Evolutionary conservation across 1,284 basidiomycete species (phyloP).

Genomic region (Sphagnurus paluster): DNA sequence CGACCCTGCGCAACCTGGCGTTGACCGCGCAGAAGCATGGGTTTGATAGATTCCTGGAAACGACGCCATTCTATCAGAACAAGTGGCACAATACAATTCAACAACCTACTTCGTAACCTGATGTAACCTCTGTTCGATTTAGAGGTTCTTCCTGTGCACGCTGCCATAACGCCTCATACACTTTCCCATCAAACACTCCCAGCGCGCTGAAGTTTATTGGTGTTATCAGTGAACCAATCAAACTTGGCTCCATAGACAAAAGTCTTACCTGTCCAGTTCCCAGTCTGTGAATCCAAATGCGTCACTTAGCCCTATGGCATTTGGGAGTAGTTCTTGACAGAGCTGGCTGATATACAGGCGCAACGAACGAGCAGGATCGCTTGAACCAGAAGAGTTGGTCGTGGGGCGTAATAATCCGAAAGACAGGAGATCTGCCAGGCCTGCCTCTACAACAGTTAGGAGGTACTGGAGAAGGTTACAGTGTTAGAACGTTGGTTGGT

Average conservation of each 20-base stretch:
- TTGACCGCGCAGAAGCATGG: conserved; percentile 47
- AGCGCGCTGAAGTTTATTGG: conserved; percentile 50
- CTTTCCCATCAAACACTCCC: conserved; percentile 66
- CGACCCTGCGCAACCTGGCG: conserved; percentile 26
- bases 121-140: conserved; percentile 52
- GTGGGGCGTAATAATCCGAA: conserved; percentile 43
- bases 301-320: conserved; percentile 72
- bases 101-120: conserved; percentile 50
- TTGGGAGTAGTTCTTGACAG: conserved; percentile 58
- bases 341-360: conserved; percentile 53
- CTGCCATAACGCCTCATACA: conserved; percentile 70
- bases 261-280: conserved; percentile 67
- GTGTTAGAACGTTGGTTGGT: not conserved
- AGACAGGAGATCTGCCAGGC: conserved; percentile 58
- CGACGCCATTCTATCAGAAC: not conserved
- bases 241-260: not conserved
- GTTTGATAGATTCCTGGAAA: conserved; percentile 42
- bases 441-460: conserved; percentile 55
- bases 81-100: not conserved
- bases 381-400: conserved; percentile 21
- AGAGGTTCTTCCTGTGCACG: conserved; percentile 65
- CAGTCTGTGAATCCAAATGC: conserved; percentile 79
- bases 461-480: conserved; percentile 49
- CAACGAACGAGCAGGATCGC: conserved; percentile 50
- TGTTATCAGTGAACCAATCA: not conserved